Evolutionary conservation across 148 eudicot species (phyloP), one percentile per base, ranked within the genome.

Genomic region (Cornus suecica): DNA sequence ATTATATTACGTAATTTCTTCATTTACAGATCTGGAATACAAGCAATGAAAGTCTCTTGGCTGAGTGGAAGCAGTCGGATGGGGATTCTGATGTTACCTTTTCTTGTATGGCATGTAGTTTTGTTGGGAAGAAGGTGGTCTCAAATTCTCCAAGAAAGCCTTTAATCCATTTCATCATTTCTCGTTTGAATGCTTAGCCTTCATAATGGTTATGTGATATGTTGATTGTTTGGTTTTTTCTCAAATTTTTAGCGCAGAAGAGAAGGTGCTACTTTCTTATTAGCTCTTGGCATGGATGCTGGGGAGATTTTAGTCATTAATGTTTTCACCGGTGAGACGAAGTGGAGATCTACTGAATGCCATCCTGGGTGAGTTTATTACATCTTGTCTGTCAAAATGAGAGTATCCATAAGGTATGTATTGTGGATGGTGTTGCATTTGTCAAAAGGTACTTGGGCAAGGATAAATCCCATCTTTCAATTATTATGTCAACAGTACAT

Each of bases 81-180:
- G 71, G 29, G 29, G 18, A 65, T 51, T 62, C 62, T 45, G 73
- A 72, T 67, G 52, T 28, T 28, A 73, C 37, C 28, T 77, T 77
- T 72, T 73, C 86, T 60, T 80, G 74, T 52, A 77, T 83, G 81
- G 81, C 86, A 6, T 83, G 86, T 62, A 70, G 79, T 41, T 70
- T 66, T 15, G 28, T 75, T 51, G 81, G 81, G 58, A 83, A 80
- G 73, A 83, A 83, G 83, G 83, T 80, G 68, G 27, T 70, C 60
- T 30, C 23, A 32, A 10, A 24, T 73, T 32, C 74, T 68, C 60
- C 14, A 15, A 25, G 32, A 24, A 66, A 18, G 24, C 60, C 41
- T 18, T 32, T 32, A 41, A 45, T 10, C 31, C 56, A 2, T 20
- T 30, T 1, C 22, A 18, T 32, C 26, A 29, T 31, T 31, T 56